Evolutionary conservation across 2,329 filamentous ascomycete genomes (phyloP).

Genomic region (Fusarium sp.): DNA sequence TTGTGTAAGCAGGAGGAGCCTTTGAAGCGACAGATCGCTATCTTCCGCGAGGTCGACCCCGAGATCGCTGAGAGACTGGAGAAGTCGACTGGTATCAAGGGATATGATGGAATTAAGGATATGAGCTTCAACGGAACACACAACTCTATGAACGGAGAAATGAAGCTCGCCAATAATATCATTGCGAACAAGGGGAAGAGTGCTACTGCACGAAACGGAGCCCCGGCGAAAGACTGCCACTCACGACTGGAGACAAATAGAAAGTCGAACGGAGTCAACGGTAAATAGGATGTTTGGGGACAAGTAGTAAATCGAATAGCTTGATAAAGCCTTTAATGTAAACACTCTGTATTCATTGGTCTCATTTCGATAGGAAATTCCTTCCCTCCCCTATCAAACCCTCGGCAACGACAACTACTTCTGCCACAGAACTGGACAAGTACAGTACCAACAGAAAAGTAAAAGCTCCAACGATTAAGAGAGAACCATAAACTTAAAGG

Average conservation of each 20-base stretch:
- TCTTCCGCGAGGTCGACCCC: slow-evolving; percentile 72
- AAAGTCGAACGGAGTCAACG: slow-evolving; percentile 12
- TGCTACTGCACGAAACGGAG: slow-evolving; percentile 14
- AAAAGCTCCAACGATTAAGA: no score
- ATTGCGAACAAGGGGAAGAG: slow-evolving; percentile 9
- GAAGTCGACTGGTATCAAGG: slow-evolving; percentile 67
- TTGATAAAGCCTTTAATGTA: no score
- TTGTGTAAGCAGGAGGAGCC: slow-evolving; percentile 69
- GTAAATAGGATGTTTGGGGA: neutral
- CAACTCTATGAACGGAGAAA: slow-evolving; percentile 18
- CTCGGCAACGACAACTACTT: no score
- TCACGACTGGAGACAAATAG: neutral
- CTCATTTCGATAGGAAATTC: no score
- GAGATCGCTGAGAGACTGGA: slow-evolving; percentile 70
- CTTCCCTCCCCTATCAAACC: no score
- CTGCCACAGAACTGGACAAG: no score
- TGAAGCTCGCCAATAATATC: slow-evolving; percentile 22
- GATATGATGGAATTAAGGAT: slow-evolving; percentile 23
- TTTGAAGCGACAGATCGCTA: slow-evolving; percentile 72
- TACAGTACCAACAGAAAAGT: no score
- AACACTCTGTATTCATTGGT: no score
- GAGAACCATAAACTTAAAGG: no score
- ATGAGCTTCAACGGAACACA: slow-evolving; percentile 23
- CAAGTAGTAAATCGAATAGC: neutral
- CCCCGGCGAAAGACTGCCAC: slow-evolving; percentile 3